Base-by-base conservation (phyloP, 495 filamentous ascomycete species). In the Trichodelitschia bisporula region DNA sequence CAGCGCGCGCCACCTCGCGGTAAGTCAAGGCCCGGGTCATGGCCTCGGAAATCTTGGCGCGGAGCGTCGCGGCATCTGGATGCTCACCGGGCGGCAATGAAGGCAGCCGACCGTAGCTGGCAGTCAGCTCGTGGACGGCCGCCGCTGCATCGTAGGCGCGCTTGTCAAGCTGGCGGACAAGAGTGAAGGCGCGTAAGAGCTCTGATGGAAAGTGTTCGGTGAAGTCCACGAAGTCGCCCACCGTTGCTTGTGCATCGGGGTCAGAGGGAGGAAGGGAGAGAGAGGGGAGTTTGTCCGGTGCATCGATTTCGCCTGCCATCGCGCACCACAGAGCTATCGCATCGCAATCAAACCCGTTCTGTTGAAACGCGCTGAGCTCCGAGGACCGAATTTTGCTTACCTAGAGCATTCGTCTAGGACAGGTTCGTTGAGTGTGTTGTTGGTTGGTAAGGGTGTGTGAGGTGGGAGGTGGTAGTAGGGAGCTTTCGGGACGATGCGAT, bases 171-270 rank as follows among this genome's bases (percentile, higher is more conserved):
- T 80, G 68, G 38, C 69, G 63, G 39, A 97, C 80, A 29, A 93
- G 64, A 29, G 75, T 80, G 26, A 97, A 61, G 32, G 86, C 91
- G 39, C 86, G 79, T 35, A 72, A 64, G 36, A 95, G 68, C 51
- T 95, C 89, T 18, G 82, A 74, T 11, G 86, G 84, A 13, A 95
- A 77, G 55, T 86, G 89, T 55, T 97, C 86, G 38, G 86, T 93
- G 50, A 75, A 55, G 50, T 93, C 86, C 41, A 91, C 72, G 50
- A 82, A 97, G 54, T 97, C 86, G 37, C 75, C 84, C 11, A 93
- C 72, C 32, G 79, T 86, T 5, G 82, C 74, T 38, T 90, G 77
- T n/a, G 78, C 76, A 52, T 97, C 86, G 13, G 84, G 84, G 42
- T 97, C 80, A 23, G 65, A 35, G 6, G 54, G 44, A 16, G n/a